Percentiles rank a stretch among this genome's conserved stretches.
These are phyloP conservation scores for Exobasidium rhododendri DNA, from an alignment of 1,284 basidiomycete species.

Conservation along the genomic window DNA sequence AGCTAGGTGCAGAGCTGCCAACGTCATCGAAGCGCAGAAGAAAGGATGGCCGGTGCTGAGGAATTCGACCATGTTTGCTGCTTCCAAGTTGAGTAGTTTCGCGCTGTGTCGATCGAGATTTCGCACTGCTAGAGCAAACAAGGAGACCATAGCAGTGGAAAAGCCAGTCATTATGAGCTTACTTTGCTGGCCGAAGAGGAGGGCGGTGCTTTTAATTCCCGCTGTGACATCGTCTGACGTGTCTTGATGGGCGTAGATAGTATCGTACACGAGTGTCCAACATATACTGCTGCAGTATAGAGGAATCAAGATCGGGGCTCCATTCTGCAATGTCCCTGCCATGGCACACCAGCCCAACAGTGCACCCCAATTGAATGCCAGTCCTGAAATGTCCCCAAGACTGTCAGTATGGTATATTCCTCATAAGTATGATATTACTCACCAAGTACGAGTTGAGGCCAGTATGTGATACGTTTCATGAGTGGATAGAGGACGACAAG, in stretches of 20 bases:
- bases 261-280: slow-evolving; percentile 97
- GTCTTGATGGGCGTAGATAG: slow-evolving; percentile 98
- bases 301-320: slow-evolving; percentile 62
- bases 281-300: slow-evolving; percentile 83
- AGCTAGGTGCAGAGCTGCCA: slow-evolving; percentile 74
- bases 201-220: slow-evolving; percentile 89
- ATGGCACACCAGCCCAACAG: slow-evolving; percentile 95
- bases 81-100: neutral
- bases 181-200: slow-evolving; percentile 73
- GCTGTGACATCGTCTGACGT: slow-evolving; percentile 83
- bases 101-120: neutral
- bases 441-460: slow-evolving; percentile 73
- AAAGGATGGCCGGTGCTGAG: slow-evolving; percentile 68
- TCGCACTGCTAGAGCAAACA: neutral
- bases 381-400: no score
- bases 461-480: slow-evolving; percentile 96
- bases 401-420: slow-evolving; percentile 11
- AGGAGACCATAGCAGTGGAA: slow-evolving; percentile 63
- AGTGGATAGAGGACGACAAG: slow-evolving; percentile 87
- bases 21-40: slow-evolving; percentile 68
- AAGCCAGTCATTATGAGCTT: slow-evolving; percentile 74
- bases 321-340: slow-evolving; percentile 76
- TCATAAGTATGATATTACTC: slow-evolving; percentile 60
- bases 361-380: slow-evolving; percentile 97
- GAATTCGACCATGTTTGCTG: slow-evolving; percentile 59